Conservation (phyloP, 139 green algal species). For the Nannochloris sp. region DNA sequence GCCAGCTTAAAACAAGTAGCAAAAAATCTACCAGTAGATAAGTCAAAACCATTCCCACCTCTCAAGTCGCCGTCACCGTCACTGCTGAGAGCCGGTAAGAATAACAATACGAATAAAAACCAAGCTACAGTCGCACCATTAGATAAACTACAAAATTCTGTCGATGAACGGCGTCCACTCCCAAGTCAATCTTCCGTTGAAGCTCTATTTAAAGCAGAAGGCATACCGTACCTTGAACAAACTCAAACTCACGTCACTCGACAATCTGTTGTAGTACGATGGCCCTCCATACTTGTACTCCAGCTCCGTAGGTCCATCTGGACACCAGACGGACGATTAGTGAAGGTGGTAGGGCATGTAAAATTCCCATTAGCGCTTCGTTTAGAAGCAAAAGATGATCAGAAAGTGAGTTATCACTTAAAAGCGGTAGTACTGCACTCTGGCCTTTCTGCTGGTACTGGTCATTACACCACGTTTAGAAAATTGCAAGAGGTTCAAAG, state of each 20-base stretch:
- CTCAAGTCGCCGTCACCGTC: no score
- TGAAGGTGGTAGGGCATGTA: background rate
- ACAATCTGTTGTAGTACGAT: background rate
- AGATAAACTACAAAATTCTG: background rate
- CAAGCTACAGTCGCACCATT: background rate
- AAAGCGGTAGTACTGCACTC: background rate
- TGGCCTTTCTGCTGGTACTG: background rate
- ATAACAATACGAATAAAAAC: background rate
- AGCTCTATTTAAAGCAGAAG: background rate
- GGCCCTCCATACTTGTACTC: background rate
- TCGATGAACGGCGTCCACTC: background rate
- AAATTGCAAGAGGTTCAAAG: background rate
- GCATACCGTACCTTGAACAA: background rate
- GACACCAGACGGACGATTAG: background rate
- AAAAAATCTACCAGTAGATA: no score
- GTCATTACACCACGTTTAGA: background rate
- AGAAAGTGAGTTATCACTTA: background rate
- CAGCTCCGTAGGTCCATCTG: background rate
- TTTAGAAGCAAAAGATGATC: background rate
- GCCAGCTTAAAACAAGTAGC: background rate
- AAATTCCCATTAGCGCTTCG: background rate
- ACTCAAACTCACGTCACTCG: background rate
- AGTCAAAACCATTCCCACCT: no score
- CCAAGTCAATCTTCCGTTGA: background rate
- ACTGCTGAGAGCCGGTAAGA: no score